Percentiles rank a stretch among this genome's conserved stretches.
Evolutionary conservation across 495 filamentous ascomycete genomes (phyloP).

Genomic region (Melanomma pulvis-pyrius): DNA sequence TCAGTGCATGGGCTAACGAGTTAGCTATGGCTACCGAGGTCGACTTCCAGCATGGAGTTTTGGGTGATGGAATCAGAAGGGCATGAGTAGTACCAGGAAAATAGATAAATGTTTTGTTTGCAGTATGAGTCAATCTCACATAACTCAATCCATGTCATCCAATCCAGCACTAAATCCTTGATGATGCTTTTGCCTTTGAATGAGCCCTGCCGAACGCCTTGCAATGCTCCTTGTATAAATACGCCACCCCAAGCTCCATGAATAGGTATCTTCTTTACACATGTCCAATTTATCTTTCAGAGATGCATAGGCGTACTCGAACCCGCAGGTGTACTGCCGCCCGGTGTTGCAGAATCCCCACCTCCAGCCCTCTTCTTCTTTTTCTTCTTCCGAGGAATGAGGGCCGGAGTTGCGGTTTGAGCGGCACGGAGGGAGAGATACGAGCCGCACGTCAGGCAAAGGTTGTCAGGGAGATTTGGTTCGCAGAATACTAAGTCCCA

Average conservation of each 20-base stretch:
- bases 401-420: conserved; percentile 66
- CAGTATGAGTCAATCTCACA: no score
- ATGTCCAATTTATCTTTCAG: neutral
- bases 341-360: conserved; percentile 30
- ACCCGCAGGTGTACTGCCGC: conserved; percentile 21
- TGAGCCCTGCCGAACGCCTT: neutral
- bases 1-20: neutral
- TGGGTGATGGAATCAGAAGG: neutral
- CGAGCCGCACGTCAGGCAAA: conserved; percentile 91
- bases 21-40: neutral
- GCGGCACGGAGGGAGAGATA: conserved; percentile 75
- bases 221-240: neutral
- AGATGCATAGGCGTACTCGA: conserved; percentile 30
- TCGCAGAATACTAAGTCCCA: conserved; percentile 32
- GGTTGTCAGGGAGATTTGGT: conserved; percentile 46
- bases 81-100: neutral
- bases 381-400: conserved; percentile 73
- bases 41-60: neutral
- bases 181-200: no score
- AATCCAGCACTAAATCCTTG: neutral
- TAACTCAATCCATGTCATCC: neutral
- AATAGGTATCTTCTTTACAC: neutral
- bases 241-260: neutral
- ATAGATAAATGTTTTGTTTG: neutral
- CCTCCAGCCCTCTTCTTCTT: conserved; percentile 65